Evolutionary conservation across 805 yeast species (phyloP).

Genomic region (Debaryomyces tyrocola): DNA sequence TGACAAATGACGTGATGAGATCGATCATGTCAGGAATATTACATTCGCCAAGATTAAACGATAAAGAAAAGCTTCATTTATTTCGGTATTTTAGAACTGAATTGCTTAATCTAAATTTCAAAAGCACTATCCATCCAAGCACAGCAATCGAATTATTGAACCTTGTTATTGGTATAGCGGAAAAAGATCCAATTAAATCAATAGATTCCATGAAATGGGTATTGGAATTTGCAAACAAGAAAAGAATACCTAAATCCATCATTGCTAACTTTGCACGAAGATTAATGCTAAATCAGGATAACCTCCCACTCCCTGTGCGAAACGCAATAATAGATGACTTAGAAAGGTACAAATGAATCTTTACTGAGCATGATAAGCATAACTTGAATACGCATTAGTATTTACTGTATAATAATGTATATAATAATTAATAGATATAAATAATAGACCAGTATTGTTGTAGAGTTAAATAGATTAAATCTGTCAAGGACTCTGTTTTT

Average conservation of each 20-base stretch:
- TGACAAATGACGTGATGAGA: constrained; percentile 17
- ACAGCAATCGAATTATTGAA: constrained; percentile 15
- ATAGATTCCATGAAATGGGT: constrained; percentile 6
- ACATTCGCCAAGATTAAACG: constrained; percentile 12
- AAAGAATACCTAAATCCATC: constrained; percentile 6
- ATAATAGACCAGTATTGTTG: background rate
- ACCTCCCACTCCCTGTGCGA: constrained; percentile 1
- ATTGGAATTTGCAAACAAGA: constrained; percentile 6
- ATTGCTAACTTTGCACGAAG: constrained; percentile 6
- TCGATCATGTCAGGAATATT: constrained; percentile 31
- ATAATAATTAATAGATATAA: background rate
- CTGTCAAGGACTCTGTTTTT: no score
- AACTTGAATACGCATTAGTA: no score
- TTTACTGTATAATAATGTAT: constrained; percentile 1
- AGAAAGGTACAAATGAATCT: no score
- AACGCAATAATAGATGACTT: background rate
- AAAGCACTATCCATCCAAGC: constrained; percentile 12
- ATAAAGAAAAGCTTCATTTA: constrained; percentile 16
- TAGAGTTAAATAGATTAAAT: no score
- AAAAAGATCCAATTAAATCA: constrained; percentile 6
- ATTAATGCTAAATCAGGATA: background rate
- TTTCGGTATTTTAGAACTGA: constrained; percentile 17
- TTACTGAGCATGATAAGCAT: no score
- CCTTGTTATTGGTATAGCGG: constrained; percentile 4
- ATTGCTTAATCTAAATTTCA: constrained; percentile 12